phyloP scores from a whole-genome alignment of 495 filamentous ascomycete species.

The Talaromyces wortmannii region DNA sequence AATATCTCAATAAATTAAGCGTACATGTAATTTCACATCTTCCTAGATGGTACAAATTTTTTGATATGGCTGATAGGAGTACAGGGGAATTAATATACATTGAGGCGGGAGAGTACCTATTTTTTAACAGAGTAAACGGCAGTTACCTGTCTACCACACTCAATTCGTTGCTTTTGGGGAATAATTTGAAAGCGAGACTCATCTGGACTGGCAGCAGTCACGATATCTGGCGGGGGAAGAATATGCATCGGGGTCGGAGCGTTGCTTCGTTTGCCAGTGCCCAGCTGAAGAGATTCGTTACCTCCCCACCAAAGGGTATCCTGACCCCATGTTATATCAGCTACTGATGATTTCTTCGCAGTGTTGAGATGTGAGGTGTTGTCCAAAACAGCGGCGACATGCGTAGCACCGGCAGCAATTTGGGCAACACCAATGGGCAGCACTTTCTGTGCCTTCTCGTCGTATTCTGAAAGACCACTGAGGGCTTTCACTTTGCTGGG shows the following conservation, averaged over 20 bases:
- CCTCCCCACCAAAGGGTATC: conserved; percentile 91
- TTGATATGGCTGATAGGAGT: neutral
- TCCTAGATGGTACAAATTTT: neutral
- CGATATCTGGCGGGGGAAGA: conserved; percentile 54
- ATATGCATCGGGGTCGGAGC: conserved; percentile 67
- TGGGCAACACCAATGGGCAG: conserved; percentile 70
- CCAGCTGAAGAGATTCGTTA: conserved; percentile 89
- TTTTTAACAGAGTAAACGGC: conserved; percentile 59
- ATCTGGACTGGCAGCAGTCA: conserved; percentile 40
- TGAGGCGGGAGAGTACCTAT: neutral
- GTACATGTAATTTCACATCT: neutral
- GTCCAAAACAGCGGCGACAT: conserved; percentile 72
- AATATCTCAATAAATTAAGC: neutral
- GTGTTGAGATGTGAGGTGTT: conserved; percentile 60
- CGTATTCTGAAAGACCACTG: conserved; percentile 76
- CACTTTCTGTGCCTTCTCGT: conserved; percentile 59
- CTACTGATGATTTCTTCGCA: conserved; percentile 35
- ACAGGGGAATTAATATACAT: conserved; percentile 18
- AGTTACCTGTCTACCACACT: conserved; percentile 78
- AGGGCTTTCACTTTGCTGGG: conserved; percentile 80
- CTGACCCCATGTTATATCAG: conserved; percentile 61
- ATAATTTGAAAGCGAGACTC: conserved; percentile 84
- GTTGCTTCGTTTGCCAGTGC: conserved; percentile 85
- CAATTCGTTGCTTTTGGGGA: conserved; percentile 79
- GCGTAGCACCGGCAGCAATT: conserved; percentile 69